These are phyloP conservation scores for Funneliformis mosseae DNA, from an alignment of 192 early-diverging fungal genomes.

Conservation along the genomic window DNA sequence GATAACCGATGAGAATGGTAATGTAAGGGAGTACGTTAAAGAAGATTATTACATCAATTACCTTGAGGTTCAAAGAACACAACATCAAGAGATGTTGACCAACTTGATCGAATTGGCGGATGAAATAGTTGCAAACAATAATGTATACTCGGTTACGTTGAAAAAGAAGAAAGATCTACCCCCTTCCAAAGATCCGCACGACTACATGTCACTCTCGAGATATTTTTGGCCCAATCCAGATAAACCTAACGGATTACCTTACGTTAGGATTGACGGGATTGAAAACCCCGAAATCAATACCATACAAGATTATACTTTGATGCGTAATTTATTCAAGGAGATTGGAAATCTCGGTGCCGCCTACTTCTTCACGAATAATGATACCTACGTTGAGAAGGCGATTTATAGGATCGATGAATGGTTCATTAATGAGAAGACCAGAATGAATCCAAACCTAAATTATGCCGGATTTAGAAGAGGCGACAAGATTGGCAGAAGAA, in stretches of 20 bases:
- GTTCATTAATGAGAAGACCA: constrained; percentile 59
- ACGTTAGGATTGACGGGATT: constrained; percentile 51
- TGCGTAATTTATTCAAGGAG: constrained; percentile 45
- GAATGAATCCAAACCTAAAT: constrained; percentile 65
- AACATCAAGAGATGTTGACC: constrained; percentile 11
- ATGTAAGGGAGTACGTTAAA: neutral
- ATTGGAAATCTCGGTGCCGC: constrained; percentile 51
- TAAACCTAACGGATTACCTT: constrained; percentile 47
- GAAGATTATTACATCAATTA: neutral
- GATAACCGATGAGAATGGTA: neutral
- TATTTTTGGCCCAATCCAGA: constrained; percentile 59
- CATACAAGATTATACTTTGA: constrained; percentile 45
- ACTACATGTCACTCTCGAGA: constrained; percentile 58
- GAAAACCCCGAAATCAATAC: constrained; percentile 56
- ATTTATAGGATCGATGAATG: constrained; percentile 47
- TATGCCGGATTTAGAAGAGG: constrained; percentile 55
- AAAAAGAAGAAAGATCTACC: constrained; percentile 51
- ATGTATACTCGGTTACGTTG: constrained; percentile 55
- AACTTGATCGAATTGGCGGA: constrained; percentile 24
- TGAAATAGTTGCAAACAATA: constrained; percentile 36
- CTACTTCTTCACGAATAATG: constrained; percentile 55
- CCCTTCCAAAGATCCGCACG: constrained; percentile 53
- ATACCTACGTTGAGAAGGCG: constrained; percentile 47
- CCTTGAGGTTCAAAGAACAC: neutral
- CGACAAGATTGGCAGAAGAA: constrained; percentile 36